A percentile compares a stretch with the other conserved stretches of the same genome.
Evolutionary conservation across 495 filamentous ascomycete species (phyloP).

Genomic region (Podospora appendiculata): DNA sequence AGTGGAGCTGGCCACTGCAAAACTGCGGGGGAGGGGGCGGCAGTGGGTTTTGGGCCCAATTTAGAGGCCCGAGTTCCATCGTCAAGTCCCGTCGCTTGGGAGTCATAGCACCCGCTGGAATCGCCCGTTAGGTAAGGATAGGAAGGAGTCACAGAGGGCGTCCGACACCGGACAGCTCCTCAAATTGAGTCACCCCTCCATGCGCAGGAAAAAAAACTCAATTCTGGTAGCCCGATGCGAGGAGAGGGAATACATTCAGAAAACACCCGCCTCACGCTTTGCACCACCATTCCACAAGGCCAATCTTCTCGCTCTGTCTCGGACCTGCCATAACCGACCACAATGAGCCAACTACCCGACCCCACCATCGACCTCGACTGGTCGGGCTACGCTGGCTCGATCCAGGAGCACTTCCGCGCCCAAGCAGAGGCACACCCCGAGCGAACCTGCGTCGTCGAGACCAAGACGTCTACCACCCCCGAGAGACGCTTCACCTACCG

Average conservation of each 20-base stretch:
- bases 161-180: neutral
- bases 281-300: neutral
- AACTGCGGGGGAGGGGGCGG: too few species aligned
- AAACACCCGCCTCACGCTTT: neutral
- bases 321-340: neutral
- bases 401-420: constrained; percentile 32
- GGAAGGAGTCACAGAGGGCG: neutral
- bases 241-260: too few species aligned
- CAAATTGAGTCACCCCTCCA: neutral
- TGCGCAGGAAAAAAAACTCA: neutral
- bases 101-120: too few species aligned
- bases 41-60: too few species aligned
- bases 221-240: neutral
- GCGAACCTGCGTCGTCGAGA: constrained; percentile 76
- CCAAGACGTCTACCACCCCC: constrained; percentile 51
- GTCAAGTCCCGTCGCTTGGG: too few species aligned
- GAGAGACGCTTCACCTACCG: constrained; percentile 71
- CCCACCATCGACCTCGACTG: constrained; percentile 74
- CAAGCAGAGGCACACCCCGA: constrained; percentile 71
- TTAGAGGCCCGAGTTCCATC: too few species aligned
- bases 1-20: too few species aligned
- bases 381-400: constrained; percentile 63
- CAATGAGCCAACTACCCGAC: constrained; percentile 50
- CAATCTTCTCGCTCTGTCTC: too few species aligned
- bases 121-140: neutral